Conservation (phyloP, 176 grass and related monocot genomes). For the Alloteropsis semialata region DNA sequence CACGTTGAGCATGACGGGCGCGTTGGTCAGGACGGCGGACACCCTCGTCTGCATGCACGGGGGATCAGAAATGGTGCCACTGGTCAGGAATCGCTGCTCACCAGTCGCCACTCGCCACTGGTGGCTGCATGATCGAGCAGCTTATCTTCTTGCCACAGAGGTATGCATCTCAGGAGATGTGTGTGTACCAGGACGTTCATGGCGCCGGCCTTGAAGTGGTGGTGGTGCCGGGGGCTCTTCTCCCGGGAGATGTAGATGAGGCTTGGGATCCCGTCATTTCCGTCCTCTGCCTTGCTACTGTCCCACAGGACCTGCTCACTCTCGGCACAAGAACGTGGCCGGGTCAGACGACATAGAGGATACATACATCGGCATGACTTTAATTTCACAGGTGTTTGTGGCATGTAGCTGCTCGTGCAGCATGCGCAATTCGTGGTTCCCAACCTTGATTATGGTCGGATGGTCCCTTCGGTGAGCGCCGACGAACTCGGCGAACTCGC, state of each 20-base stretch:
- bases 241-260: conserved; percentile 56
- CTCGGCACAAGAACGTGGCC: neutral
- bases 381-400: neutral
- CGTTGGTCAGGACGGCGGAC: conserved; percentile 49
- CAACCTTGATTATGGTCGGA: conserved; percentile 49
- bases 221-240: conserved; percentile 27
- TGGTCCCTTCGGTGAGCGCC: conserved; percentile 35
- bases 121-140: neutral
- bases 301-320: conserved; percentile 38
- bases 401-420: neutral
- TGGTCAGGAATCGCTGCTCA: neutral
- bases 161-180: conserved; percentile 39
- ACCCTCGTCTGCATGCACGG: conserved; percentile 43
- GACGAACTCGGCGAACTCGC: too few species aligned
- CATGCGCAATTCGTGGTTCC: neutral
- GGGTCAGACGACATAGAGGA: too few species aligned
- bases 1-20: conserved; percentile 56
- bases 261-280: conserved; percentile 26
- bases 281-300: neutral
- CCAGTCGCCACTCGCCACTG: neutral
- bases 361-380: neutral
- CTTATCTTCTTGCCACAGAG: neutral
- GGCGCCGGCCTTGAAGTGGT: too few species aligned
- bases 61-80: neutral
- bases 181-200: conserved; percentile 60